Evolutionary conservation across 257 asterid species (phyloP), one percentile per base, ranked within the genome.

Genomic region (Capsicum pubescens): DNA sequence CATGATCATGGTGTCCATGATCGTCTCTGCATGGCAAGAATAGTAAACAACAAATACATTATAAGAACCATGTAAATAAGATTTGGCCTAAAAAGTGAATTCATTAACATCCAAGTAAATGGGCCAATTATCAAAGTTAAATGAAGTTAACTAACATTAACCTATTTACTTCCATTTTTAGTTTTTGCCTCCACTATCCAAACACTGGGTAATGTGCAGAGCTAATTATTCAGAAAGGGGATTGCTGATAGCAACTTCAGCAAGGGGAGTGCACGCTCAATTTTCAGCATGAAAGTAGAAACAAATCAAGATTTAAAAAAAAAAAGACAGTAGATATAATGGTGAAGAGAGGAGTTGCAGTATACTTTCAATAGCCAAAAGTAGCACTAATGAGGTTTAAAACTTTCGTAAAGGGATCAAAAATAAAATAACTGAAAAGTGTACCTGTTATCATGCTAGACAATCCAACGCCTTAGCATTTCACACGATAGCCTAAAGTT

Each of bases 1-100:
- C 99, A 54, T 97, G 99, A 9, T 95, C 96, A 79, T 95, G 99
- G 90, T 93, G 99, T 61, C 99, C 98, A 81, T 93, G 96, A 60
- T 92, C 94, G 19, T 91, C 99, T 86, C 98, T 97, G 93, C 46
- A 81, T 76, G 16, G 67, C 72, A 70, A 85, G 11, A 42, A 19
- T 57, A 67, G 46, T 78, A 80, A 86, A 74, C 50, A 78, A 81
- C 52, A 81, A 83, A 56, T 57, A 8, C 50, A 52, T 82, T 78
- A 55, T 32, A 56, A 81, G 64, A 82, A 44, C 66, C 44, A 68
- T 83, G 70, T 26, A 74, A 85, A 85, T 77, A 54, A 76, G 52
- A 59, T 19, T 59, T 19, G 5, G 55, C 14, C 82, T 14, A 66
- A 66, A 35, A 77, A 77, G 9, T 4, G 9, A 8, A 77, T 52